Conservation (phyloP, 768 basidiomycete species). For the Dictyophora rubrovolvata region DNA sequence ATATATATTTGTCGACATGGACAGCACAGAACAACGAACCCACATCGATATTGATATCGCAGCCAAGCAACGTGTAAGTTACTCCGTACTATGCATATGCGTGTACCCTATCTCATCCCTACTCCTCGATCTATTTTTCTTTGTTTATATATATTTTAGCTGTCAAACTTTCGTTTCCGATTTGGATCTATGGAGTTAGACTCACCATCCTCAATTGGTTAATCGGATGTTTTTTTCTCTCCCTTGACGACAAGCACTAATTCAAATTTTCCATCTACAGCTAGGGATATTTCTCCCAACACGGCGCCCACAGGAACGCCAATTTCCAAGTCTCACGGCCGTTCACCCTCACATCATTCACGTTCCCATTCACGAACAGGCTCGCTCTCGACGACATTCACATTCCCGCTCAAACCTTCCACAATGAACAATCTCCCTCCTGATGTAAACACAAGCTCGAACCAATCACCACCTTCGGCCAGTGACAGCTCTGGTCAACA, state of each 20-base stretch:
- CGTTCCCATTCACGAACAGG: constrained; percentile 32
- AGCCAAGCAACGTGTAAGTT: constrained; percentile 34
- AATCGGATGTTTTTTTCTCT: not conserved
- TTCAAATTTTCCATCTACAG: constrained; percentile 71
- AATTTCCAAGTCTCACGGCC: constrained; percentile 38
- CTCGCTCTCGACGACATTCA: constrained; percentile 28
- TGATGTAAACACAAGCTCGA: constrained; percentile 12
- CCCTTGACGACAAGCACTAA: constrained; percentile 23
- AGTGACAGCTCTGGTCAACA: too few species aligned
- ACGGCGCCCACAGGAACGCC: constrained; percentile 30
- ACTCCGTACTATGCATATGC: not conserved
- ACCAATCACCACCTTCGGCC: too few species aligned
- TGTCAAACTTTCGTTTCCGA: constrained; percentile 8
- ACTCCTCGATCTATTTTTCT: not conserved
- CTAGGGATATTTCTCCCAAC: constrained; percentile 20
- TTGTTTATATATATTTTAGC: not conserved
- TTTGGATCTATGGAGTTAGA: not conserved
- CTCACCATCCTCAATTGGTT: not conserved
- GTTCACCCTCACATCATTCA: constrained; percentile 62
- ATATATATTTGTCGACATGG: constrained; percentile 26
- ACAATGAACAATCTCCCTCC: constrained; percentile 29
- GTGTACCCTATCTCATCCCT: constrained; percentile 14
- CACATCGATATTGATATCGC: constrained; percentile 23
- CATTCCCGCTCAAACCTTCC: constrained; percentile 27
- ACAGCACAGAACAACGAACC: constrained; percentile 22